phyloP scores from a whole-genome alignment of 495 filamentous ascomycete species.

The Hypoxylon lienhwacheense region DNA sequence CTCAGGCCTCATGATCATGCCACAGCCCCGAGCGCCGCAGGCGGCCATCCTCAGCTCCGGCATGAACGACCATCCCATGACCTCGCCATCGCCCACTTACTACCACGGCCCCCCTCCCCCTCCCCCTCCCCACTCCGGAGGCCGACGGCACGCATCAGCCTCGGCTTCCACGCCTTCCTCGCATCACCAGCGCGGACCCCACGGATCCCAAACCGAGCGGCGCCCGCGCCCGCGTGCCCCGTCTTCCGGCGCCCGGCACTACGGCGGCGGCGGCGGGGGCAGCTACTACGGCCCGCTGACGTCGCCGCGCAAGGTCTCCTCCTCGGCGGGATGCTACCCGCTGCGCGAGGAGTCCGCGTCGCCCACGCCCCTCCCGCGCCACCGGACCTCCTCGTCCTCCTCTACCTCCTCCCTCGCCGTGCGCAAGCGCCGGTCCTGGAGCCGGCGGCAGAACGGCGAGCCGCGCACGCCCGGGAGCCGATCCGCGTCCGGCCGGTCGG shows the following conservation, averaged over 20 bases:
- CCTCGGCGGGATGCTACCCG: conserved; percentile 19
- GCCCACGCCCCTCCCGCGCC: conserved; percentile 21
- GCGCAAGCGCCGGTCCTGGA: conserved; percentile 35
- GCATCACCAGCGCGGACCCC: conserved; percentile 16
- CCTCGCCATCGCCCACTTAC: background rate
- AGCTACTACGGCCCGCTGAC: conserved; percentile 21
- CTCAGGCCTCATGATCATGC: conserved; percentile 47
- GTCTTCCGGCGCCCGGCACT: conserved; percentile 47
- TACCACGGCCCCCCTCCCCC: conserved; percentile 1
- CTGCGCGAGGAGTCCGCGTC: conserved; percentile 31
- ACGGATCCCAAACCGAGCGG: conserved; percentile 26
- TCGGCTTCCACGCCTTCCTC: conserved; percentile 7
- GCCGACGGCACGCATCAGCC: background rate
- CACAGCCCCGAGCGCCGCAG: conserved; percentile 32
- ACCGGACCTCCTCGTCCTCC: conserved; percentile 16
- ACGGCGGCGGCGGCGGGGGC: conserved; percentile 20
- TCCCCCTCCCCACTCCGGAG: background rate
- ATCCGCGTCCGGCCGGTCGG: conserved; percentile 9
- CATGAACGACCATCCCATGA: conserved; percentile 16
- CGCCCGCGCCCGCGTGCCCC: conserved; percentile 47
- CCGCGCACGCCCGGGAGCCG: conserved; percentile 22
- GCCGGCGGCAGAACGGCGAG: conserved; percentile 21
- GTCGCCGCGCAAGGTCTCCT: conserved; percentile 44
- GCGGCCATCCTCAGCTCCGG: conserved; percentile 22
- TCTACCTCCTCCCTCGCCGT: conserved; percentile 25